Conservation (phyloP, 2,329 filamentous ascomycete species). For the Ciborinia camelliae region DNA sequence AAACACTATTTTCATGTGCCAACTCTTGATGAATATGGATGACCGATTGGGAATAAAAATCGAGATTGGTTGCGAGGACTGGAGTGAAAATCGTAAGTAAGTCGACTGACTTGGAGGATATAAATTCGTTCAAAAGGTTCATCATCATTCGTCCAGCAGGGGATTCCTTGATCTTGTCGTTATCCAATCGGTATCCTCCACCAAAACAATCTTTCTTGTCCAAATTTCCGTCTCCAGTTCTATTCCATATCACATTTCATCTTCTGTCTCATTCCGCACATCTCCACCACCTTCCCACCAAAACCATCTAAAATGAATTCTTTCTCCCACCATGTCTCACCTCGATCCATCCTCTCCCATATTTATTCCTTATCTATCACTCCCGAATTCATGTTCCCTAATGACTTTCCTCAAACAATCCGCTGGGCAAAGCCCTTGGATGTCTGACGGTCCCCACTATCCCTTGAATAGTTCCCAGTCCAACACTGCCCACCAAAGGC, state of each 20-base stretch:
- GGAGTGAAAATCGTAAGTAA: background rate
- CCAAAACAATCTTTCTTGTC: background rate
- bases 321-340: background rate
- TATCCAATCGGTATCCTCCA: background rate
- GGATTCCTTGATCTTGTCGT: background rate
- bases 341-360: background rate
- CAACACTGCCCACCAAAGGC: conserved; percentile 30
- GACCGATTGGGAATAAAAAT: background rate
- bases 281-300: background rate
- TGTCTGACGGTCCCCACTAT: conserved; percentile 21
- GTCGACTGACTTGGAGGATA: background rate
- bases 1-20: background rate
- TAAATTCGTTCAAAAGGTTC: background rate
- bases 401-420: conserved; percentile 1
- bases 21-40: background rate
- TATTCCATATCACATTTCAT: background rate
- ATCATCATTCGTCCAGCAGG: background rate
- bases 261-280: background rate
- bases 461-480: conserved; percentile 30
- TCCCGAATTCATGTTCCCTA: background rate
- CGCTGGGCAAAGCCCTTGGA: conserved; percentile 14
- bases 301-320: background rate
- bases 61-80: background rate
- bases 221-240: background rate
- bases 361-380: no score